A percentile compares a stretch with the other conserved stretches of the same genome.
Conservation (phyloP, 2,329 filamentous ascomycete species). For the Alternaria postmessia region DNA sequence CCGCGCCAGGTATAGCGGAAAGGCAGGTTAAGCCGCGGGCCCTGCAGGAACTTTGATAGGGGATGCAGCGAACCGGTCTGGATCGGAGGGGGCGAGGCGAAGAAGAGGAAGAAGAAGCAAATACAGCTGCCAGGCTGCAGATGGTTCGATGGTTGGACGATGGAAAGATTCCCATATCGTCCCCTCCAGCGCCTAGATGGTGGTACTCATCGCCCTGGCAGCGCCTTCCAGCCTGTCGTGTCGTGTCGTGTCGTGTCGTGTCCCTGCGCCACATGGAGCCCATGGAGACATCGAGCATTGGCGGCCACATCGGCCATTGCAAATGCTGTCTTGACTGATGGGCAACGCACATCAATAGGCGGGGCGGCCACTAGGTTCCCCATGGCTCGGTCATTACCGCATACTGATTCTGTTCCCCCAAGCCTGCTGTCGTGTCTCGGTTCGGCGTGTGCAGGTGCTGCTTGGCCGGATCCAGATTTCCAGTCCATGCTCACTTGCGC, state of each 20-base stretch:
- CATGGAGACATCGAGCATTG: not conserved
- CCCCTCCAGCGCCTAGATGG: not conserved
- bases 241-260: not conserved
- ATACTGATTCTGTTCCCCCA: conserved; percentile 16
- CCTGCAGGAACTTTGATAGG: not conserved
- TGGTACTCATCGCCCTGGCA: not conserved
- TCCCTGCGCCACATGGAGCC: not conserved
- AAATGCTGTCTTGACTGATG: conserved; percentile 3
- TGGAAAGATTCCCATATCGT: too few relatives aligned
- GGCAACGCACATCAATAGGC: not conserved
- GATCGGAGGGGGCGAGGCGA: not conserved
- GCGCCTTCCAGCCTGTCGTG: not conserved
- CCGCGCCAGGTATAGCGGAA: conserved; percentile 4
- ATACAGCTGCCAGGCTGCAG: not conserved
- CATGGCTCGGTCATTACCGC: conserved; percentile 13
- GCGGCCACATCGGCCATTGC: not conserved
- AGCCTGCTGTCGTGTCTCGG: conserved; percentile 25
- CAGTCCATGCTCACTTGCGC: conserved; percentile 10
- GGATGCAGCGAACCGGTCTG: not conserved
- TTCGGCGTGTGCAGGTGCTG: not conserved
- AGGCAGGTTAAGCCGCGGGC: conserved; percentile 4
- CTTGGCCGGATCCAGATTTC: conserved; percentile 23
- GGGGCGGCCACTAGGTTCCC: not conserved
- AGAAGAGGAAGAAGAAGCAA: not conserved
- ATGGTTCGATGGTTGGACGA: not conserved